Percentiles rank a stretch among this genome's conserved stretches.
phyloP scores from a whole-genome alignment of 495 filamentous ascomycete genomes.

The Penicillium cataractarum region DNA sequence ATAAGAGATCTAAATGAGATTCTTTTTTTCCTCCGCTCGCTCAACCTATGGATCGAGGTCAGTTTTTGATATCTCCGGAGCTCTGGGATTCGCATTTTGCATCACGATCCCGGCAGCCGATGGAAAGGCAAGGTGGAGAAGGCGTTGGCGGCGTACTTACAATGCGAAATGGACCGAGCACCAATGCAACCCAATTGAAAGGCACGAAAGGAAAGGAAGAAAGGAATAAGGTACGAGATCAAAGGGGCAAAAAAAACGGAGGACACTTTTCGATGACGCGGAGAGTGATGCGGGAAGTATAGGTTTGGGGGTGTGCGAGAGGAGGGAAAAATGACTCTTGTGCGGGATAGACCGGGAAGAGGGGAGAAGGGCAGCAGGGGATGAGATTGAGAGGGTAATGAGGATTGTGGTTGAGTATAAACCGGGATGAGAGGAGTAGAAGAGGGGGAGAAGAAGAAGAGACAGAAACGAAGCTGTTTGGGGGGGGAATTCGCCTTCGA shows the following conservation, averaged over 20 bases:
- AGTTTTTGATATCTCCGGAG: conserved; percentile 11
- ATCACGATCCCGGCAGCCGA: neutral
- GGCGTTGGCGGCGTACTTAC: conserved; percentile 31
- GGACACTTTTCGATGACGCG: conserved; percentile 19
- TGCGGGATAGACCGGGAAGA: conserved; percentile 29
- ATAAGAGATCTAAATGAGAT: conserved; percentile 11
- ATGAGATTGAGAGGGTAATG: conserved; percentile 15
- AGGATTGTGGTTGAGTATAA: conserved; percentile 14
- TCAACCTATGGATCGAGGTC: conserved; percentile 10
- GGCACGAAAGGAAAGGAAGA: conserved; percentile 25
- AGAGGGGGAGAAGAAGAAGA: conserved; percentile 16
- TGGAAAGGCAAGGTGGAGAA: neutral
- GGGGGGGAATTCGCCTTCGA: conserved; percentile 36
- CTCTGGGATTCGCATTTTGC: neutral
- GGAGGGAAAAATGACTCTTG: conserved; percentile 33
- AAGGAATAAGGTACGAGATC: conserved; percentile 19
- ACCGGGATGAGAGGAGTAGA: conserved; percentile 15
- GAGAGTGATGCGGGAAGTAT: conserved; percentile 28
- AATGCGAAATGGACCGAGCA: conserved; percentile 37
- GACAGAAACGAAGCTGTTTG: conserved; percentile 29
- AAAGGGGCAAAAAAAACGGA: conserved; percentile 9
- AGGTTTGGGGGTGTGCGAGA: conserved; percentile 17
- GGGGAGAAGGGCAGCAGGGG: conserved; percentile 5
- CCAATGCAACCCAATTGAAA: conserved; percentile 34
- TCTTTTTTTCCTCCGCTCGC: conserved; percentile 12